phyloP scores from a whole-genome alignment of 2,329 filamentous ascomycete species.

The Pezicula rhizophila region DNA sequence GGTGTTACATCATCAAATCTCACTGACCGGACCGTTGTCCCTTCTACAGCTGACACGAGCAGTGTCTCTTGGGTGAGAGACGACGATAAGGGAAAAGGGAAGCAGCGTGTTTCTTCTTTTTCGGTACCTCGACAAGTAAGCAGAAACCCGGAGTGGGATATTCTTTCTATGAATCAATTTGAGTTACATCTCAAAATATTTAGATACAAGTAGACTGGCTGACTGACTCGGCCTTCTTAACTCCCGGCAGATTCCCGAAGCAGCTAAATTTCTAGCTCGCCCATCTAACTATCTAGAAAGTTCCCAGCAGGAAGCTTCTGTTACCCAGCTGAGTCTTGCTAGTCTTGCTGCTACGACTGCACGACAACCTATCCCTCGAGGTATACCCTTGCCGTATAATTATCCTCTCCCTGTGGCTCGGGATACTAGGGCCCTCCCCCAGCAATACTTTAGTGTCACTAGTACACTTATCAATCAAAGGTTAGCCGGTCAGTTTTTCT shows the following conservation, averaged over 20 bases:
- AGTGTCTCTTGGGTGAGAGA: no score
- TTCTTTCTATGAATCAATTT: no score
- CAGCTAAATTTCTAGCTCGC: background rate
- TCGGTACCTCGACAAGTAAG: background rate
- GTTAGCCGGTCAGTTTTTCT: no score
- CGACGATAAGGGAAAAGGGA: background rate
- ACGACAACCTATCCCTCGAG: no score
- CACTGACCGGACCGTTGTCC: no score
- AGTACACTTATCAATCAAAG: background rate
- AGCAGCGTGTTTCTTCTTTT: background rate
- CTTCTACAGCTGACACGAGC: no score
- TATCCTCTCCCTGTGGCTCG: no score
- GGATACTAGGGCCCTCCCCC: background rate
- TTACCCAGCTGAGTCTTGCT: background rate
- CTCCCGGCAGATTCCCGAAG: background rate
- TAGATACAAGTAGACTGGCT: no score
- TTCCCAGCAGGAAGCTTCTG: background rate
- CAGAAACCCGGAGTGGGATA: no score
- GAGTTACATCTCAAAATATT: no score
- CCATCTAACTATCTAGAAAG: background rate
- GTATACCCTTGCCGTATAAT: background rate
- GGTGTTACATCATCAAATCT: no score
- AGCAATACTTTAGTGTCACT: background rate
- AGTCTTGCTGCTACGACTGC: background rate
- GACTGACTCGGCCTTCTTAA: no score